Percentiles rank a stretch among this genome's conserved stretches.
phyloP scores from a whole-genome alignment of 768 basidiomycete species.

The Butyriboletus loyo region DNA sequence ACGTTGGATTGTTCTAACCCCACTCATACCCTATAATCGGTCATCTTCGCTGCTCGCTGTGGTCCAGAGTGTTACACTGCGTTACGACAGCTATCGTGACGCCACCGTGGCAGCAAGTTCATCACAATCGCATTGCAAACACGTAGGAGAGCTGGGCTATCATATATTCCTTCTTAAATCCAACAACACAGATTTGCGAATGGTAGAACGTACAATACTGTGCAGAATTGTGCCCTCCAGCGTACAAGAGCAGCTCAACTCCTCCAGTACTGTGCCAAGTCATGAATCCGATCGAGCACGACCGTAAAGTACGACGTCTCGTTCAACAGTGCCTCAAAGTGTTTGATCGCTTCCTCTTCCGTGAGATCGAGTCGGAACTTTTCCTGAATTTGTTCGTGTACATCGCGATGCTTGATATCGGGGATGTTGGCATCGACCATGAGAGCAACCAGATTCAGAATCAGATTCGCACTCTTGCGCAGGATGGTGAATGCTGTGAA shows the following conservation, averaged over 20 bases:
- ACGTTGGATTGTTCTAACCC: neutral
- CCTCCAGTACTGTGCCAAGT: conserved; percentile 86
- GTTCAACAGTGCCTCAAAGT: conserved; percentile 90
- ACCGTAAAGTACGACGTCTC: conserved; percentile 94
- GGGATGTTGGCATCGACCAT: conserved; percentile 99
- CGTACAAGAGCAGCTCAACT: conserved; percentile 40
- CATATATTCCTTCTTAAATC: neutral
- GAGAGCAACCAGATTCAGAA: conserved; percentile 91
- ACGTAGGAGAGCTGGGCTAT: neutral
- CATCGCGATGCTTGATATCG: conserved; percentile 90
- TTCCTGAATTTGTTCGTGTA: conserved; percentile 89
- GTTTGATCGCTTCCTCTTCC: conserved; percentile 96
- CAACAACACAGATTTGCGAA: neutral
- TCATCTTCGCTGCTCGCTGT: neutral
- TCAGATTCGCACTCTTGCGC: conserved; percentile 95
- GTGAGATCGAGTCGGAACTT: conserved; percentile 94
- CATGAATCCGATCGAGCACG: conserved; percentile 91
- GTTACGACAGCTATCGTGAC: neutral
- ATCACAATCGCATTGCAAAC: neutral
- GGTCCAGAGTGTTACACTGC: neutral
- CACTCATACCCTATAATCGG: neutral
- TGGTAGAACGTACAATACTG: neutral
- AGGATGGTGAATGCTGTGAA: conserved; percentile 98
- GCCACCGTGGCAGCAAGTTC: neutral
- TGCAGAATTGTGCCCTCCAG: neutral